A percentile compares a stretch with the other conserved stretches of the same genome.
phyloP scores from a whole-genome alignment of 257 asterid species.

The Thymus quinquecostatus region DNA sequence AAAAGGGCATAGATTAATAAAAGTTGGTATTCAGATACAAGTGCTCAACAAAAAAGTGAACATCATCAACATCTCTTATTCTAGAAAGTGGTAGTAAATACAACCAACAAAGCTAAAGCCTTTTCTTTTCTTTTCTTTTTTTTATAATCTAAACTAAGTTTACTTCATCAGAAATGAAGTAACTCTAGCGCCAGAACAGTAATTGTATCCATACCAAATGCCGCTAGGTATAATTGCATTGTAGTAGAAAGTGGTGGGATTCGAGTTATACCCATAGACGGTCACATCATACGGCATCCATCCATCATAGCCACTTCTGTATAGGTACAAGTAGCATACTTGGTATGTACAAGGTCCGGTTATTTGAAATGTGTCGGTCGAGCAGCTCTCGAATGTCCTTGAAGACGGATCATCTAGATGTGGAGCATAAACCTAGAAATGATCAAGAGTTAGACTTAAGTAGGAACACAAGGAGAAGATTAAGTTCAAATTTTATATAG shows the following conservation, averaged over 20 bases:
- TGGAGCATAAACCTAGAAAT: conserved; percentile 80
- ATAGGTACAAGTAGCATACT: conserved; percentile 83
- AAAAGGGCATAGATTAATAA: neutral
- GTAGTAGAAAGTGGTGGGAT: conserved; percentile 65
- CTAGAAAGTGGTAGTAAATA: conserved; percentile 20
- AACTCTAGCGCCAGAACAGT: conserved; percentile 47
- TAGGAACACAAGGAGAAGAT: conserved; percentile 3
- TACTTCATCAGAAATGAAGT: conserved; percentile 32
- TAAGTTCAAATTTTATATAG: neutral
- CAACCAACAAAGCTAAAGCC: neutral
- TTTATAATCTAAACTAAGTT: neutral
- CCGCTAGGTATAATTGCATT: conserved; percentile 60
- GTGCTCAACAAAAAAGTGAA: conserved; percentile 9
- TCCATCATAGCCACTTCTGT: conserved; percentile 90
- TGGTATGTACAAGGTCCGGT: conserved; percentile 88
- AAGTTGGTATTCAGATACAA: conserved; percentile 19
- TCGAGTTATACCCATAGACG: conserved; percentile 54
- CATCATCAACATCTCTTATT: conserved; percentile 13
- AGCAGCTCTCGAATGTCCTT: conserved; percentile 79
- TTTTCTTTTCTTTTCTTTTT: too few relatives aligned
- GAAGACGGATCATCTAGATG: conserved; percentile 71
- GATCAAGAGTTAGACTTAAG: conserved; percentile 2
- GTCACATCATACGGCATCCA: conserved; percentile 86
- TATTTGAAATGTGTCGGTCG: conserved; percentile 69
- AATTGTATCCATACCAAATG: conserved; percentile 76